A percentile compares a stretch with the other conserved stretches of the same genome.
phyloP scores from a whole-genome alignment of 352 stramenopile genomes.

The Halophytophthora polymorphica region DNA sequence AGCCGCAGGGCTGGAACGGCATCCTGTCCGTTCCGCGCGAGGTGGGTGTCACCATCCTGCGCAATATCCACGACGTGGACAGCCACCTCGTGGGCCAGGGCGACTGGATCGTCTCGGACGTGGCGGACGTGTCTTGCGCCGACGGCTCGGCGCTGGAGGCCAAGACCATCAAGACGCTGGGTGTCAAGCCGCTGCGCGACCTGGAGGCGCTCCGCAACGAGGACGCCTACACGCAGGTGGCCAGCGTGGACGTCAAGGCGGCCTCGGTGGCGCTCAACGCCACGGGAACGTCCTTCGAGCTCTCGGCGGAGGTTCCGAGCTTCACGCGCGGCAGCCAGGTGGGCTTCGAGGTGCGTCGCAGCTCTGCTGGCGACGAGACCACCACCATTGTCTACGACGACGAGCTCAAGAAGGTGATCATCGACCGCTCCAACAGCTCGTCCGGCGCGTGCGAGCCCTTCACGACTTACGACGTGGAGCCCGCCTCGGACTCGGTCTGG shows the following conservation, averaged over 20 bases:
- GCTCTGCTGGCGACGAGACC: conserved; percentile 37
- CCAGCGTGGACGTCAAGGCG: conserved; percentile 23
- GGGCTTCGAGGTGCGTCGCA: conserved; percentile 56
- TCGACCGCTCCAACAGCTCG: conserved; percentile 53
- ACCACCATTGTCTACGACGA: conserved; percentile 70
- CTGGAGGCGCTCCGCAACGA: conserved; percentile 45
- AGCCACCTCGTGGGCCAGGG: conserved; percentile 41
- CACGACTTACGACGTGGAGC: conserved; percentile 26
- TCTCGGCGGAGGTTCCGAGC: conserved; percentile 38
- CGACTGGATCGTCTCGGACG: conserved; percentile 57
- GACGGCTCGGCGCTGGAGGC: conserved; percentile 21
- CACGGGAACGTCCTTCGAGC: conserved; percentile 50
- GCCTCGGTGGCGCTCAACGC: conserved; percentile 35
- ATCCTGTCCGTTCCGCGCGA: conserved; percentile 58
- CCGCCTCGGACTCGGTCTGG: conserved; percentile 31
- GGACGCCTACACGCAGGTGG: conserved; percentile 31
- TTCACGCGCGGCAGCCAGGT: conserved; percentile 47
- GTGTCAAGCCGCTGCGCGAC: conserved; percentile 41
- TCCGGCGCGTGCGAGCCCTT: conserved; percentile 44
- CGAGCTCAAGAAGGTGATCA: conserved; percentile 50
- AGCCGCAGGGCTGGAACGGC: conserved; percentile 68
- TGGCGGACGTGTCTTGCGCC: conserved; percentile 25
- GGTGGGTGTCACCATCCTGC: conserved; percentile 46
- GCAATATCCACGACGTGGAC: conserved; percentile 47
- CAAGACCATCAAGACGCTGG: conserved; percentile 71